Conservation (phyloP, 2,329 filamentous ascomycete genomes). For the Nigrospora oryzae region DNA sequence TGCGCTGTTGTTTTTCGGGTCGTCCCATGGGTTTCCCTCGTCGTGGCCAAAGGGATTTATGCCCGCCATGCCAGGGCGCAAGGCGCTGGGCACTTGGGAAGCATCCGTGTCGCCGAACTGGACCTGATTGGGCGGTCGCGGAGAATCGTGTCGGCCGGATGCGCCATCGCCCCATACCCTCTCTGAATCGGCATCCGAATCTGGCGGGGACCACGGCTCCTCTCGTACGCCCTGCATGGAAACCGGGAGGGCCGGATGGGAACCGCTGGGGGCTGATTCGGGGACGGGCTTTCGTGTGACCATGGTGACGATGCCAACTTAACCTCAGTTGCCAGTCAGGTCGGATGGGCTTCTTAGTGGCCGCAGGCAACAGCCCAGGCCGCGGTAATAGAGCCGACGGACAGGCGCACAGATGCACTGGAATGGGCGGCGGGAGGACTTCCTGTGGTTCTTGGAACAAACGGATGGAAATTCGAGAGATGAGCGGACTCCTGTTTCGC, state of each 20-base stretch:
- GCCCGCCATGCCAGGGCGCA: slow-evolving; percentile 20
- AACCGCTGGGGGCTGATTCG: slow-evolving; percentile 15
- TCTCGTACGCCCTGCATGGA: slow-evolving; percentile 18
- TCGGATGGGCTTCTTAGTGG: no score
- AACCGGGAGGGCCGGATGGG: slow-evolving; percentile 11
- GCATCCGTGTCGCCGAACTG: not conserved
- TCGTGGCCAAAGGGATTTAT: slow-evolving; percentile 18
- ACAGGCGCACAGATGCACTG: no score
- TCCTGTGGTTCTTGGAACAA: no score
- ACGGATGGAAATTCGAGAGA: no score
- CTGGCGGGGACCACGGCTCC: slow-evolving; percentile 21
- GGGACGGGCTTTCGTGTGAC: slow-evolving; percentile 31
- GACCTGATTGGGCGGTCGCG: not conserved
- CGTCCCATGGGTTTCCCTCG: slow-evolving; percentile 26
- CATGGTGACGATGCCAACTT: slow-evolving; percentile 19
- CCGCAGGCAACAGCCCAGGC: no score
- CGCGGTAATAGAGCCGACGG: no score
- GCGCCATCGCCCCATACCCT: slow-evolving; percentile 16
- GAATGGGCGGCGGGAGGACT: no score
- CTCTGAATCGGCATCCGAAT: slow-evolving; percentile 21
- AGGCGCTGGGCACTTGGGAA: slow-evolving; percentile 19
- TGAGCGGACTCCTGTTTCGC: no score
- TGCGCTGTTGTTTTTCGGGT: slow-evolving; percentile 1
- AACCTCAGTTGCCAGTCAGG: no score
- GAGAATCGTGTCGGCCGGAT: slow-evolving; percentile 8